Base-by-base conservation (phyloP, 306 rosid genomes). In the Abrus pulchellus region DNA sequence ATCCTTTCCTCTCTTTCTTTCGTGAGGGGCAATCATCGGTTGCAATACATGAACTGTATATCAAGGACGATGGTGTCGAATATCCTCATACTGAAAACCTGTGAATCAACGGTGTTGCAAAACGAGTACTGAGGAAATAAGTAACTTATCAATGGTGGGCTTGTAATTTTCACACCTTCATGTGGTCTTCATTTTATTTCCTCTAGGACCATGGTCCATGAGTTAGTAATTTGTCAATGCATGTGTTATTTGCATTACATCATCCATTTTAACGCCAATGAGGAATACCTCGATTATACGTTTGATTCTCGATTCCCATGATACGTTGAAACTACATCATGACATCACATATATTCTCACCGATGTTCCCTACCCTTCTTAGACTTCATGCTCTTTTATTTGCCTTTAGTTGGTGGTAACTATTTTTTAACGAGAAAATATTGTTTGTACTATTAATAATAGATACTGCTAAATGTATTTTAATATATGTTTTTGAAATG, bases 261-360 rank as follows among this genome's bases (percentile, higher is more conserved):
- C 72, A 82, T 68, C 66, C 30, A 50, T 38, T 54, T 49, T 62
- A 82, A 57, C 57, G 56, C 49, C n/a, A 11, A 53, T 73, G 64
- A 74, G 30, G 54, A 52, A 32, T 62, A 60, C 63, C 66, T 55
- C 6, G 41, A 56, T 7, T 54, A 11, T 54, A 38, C 11, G 34
- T 54, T 70, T 62, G 68, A 53, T 63, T 40, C 12, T 72, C 34
- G 32, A 50, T 73, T 65, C 49, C 13, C 52, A 63, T 62, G 57
- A 50, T 7, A 5, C 4, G 68, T 64, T 3, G 52, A 54, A 80
- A 32, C 20, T 20, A 36, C 5, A 44, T 41, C 38, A 32, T 68
- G 48, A 68, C 68, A 68, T 78, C 48, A 54, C 41, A 78, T 14
- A 52, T 52, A 52, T 53, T 72, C 20, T 12, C 49, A 20, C 27